Percentiles rank a stretch among this genome's conserved stretches.
phyloP scores from a whole-genome alignment of 768 basidiomycete genomes.

The Serpula lacrymans region DNA sequence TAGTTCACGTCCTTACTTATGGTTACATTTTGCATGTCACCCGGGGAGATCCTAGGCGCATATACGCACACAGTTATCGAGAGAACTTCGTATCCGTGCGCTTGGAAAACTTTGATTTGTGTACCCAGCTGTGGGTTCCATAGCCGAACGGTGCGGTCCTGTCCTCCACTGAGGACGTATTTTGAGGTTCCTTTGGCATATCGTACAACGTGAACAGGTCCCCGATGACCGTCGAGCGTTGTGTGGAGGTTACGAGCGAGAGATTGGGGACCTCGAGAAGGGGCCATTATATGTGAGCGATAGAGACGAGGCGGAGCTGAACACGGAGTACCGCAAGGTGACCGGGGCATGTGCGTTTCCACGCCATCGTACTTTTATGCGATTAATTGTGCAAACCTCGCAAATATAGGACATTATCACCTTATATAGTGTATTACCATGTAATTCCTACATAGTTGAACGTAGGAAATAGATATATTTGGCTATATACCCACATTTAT shows the following conservation, averaged over 20 bases:
- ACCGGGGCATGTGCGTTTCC: too few relatives aligned
- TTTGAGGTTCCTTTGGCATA: constrained; percentile 88
- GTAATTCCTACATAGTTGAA: too few relatives aligned
- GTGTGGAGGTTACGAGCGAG: constrained; percentile 60
- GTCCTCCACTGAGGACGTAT: constrained; percentile 91
- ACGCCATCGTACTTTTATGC: too few relatives aligned
- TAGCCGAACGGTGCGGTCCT: constrained; percentile 83
- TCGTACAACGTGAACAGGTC: constrained; percentile 85
- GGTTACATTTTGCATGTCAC: neutral
- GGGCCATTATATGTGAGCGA: constrained; percentile 51
- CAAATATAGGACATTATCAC: too few relatives aligned
- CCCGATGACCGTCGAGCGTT: constrained; percentile 68
- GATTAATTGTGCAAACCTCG: too few relatives aligned
- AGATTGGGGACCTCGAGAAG: constrained; percentile 49
- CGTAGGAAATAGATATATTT: too few relatives aligned
- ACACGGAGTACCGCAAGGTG: too few relatives aligned
- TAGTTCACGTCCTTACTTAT: too few relatives aligned
- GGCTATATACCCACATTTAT: too few relatives aligned
- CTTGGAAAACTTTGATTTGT: constrained; percentile 88
- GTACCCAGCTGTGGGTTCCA: constrained; percentile 87
- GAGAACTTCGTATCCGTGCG: constrained; percentile 95
- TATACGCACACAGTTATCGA: constrained; percentile 78
- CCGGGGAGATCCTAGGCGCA: neutral
- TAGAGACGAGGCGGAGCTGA: too few relatives aligned
- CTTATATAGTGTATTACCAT: too few relatives aligned